Evolutionary conservation across 371 early-diverging fungal species (phyloP).

Genomic region (Saksenaea oblongispora): DNA sequence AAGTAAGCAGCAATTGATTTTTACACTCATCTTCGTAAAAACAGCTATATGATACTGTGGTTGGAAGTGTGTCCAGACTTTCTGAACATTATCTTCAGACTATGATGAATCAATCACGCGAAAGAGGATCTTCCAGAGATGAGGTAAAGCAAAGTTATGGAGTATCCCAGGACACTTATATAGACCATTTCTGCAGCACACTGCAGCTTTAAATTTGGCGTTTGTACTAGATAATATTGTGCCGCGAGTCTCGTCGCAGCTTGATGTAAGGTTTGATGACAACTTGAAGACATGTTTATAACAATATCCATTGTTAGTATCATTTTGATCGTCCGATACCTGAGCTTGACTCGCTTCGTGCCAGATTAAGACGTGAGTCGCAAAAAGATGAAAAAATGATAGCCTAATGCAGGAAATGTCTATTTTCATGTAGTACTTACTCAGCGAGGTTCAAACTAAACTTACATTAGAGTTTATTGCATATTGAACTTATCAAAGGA

Average conservation of each 20-base stretch:
- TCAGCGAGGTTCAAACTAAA: too few species aligned
- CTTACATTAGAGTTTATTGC: too few species aligned
- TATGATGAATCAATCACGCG: conserved; percentile 37
- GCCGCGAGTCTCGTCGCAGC: conserved; percentile 59
- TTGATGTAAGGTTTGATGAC: conserved; percentile 39
- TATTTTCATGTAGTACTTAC: background rate
- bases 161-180: background rate
- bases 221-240: conserved; percentile 64
- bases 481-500: too few species aligned
- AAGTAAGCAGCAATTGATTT: background rate
- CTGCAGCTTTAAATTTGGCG: conserved; percentile 58
- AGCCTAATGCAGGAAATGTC: background rate
- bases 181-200: conserved; percentile 27
- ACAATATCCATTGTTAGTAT: conserved; percentile 25
- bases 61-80: conserved; percentile 40
- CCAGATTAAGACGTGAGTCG: conserved; percentile 55
- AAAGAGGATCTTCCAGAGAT: conserved; percentile 30
- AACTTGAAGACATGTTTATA: background rate
- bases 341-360: conserved; percentile 60
- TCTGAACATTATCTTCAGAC: conserved; percentile 45
- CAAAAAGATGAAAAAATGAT: background rate
- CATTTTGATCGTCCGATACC: conserved; percentile 69
- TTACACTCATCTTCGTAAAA: background rate
- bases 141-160: conserved; percentile 29
- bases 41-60: conserved; percentile 45